Evolutionary conservation across 352 stramenopile species (phyloP), one percentile per base, ranked within the genome.

Genomic region (Pythium phragmiticola): DNA sequence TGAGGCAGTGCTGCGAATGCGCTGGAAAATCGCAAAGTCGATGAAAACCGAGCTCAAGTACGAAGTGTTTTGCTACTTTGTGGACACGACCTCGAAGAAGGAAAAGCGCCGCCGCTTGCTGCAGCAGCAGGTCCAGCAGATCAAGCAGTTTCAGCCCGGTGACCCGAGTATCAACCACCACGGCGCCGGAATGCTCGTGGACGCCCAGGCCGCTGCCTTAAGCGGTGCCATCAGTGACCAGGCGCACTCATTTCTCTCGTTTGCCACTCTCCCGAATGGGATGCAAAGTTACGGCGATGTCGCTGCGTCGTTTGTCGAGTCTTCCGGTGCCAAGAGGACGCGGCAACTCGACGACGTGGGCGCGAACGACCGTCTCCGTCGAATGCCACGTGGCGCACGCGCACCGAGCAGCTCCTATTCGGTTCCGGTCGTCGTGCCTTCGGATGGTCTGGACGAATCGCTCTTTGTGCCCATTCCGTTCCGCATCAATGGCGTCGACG

Each of bases 1-100:
- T 54, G 80, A 87, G 49, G 70, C 78, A 19, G 65, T 85, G 53
- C 65, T 91, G 63, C 76, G 80, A 34, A 76, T 84, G 70, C 82
- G 82, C 49, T 91, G 82, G 82, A 89, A 89, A 75, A 77, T 91
- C n/a, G 75, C 80, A 39, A 78, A 80, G 34, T 88, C 77, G 37
- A 90, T 88, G 78, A 90, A 90, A 64, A 77, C 82, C 28, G 82
- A 91, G 49, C 78, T 90, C 53, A 91, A 89, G 74, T 91, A 88
- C 68, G 82, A 90, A 49, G 72, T 91, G 6, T 91, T 91, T 60
- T 86, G 80, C 63, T 91, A 91, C 63, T 91, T 91, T 68, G 73
- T 88, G 50, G 82, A 91, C 70, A 76, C 75, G 16, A 81, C 76
- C 2, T 80, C 63, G 39, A 84, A 87, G 59, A 85, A 86, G 50